Base-by-base conservation (phyloP, 495 filamentous ascomycete genomes). In the Aspergillus steynii region DNA sequence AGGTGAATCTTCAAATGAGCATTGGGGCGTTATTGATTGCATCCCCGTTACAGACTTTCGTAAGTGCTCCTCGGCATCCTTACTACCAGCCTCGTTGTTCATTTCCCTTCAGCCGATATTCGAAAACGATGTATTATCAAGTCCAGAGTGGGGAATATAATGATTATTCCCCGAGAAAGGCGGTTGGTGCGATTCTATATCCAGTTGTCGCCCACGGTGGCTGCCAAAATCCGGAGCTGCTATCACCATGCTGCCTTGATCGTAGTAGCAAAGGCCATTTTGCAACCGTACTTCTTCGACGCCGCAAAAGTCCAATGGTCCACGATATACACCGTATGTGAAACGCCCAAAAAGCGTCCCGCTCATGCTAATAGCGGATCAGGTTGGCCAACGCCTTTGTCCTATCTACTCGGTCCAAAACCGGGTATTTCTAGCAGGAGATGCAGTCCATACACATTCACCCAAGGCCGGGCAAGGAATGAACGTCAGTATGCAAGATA, bases 401-500 rank as follows among this genome's bases (percentile, higher is more conserved):
- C 76, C 81, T 9, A 73, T 76, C 10, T 88, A 88, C 56, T 83
- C 82, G 9, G 73, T 81, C 6, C 69, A 82, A 42, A 74, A 88
- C 56, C 74, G 86, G 0, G 77, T 88, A 12, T 88, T 61, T 25
- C 58, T 61, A 29, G 58, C 51, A 0, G 58, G 58, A 1, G 58
- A 61, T 49, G 58, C 58, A n/a, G 28, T 88, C 60, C 84, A 85
- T 59, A 84, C 81, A 0, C 83, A 86, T 59, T 84, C 82, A 0
- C 88, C 88, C 9, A 90, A 90, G 76, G 86, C 86, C 0, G 87
- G 87, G 0, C 87, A 90, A 71, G 88, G 88, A 42, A 90, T 91
- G 88, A 90, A 91, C 65, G 83, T 86, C 5, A 76, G 70, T 7
- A 84, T 86, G 73, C 81, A 84, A 65, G 83, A 86, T 62, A 58